These are phyloP conservation scores for Hypoxylon sp. DNA, from an alignment of 2,329 filamentous ascomycete species.

Conservation along the genomic window DNA sequence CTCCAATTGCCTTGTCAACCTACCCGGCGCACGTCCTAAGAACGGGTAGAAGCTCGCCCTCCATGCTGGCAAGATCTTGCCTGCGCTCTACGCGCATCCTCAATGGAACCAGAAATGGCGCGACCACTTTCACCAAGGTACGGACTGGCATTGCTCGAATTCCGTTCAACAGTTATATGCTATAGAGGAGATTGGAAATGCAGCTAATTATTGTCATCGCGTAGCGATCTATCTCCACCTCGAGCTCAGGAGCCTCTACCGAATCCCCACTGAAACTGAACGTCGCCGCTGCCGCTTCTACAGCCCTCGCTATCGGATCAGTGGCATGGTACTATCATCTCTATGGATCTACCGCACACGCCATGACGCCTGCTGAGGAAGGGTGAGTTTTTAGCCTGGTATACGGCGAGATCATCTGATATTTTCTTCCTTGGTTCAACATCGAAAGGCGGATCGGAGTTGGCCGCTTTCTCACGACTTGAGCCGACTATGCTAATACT, in stretches of 20 bases:
- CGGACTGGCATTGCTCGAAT: conserved; percentile 55
- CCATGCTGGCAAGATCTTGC: conserved; percentile 94
- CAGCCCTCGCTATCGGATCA: conserved; percentile 87
- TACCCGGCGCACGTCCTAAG: conserved; percentile 53
- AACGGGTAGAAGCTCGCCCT: conserved; percentile 66
- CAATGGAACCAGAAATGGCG: conserved; percentile 81
- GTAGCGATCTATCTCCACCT: conserved; percentile 79
- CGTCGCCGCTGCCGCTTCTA: conserved; percentile 88
- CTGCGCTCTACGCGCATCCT: conserved; percentile 90
- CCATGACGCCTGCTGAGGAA: conserved; percentile 95
- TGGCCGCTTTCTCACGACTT: conserved; percentile 19
- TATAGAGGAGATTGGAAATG: conserved; percentile 17
- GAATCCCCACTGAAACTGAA: conserved; percentile 86
- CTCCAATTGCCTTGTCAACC: conserved; percentile 50
- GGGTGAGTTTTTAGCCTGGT: conserved; percentile 77
- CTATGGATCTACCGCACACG: conserved; percentile 89
- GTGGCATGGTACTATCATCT: conserved; percentile 98
- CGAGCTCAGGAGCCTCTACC: conserved; percentile 78
- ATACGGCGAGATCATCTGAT: conserved; percentile 42
- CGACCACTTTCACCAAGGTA: conserved; percentile 82
- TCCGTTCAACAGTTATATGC: conserved; percentile 28
- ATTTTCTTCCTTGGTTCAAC: conserved; percentile 22
- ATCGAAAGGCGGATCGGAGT: conserved; percentile 41
- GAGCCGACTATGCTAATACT: conserved; percentile 39
- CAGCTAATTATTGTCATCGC: conserved; percentile 57